Conservation (phyloP, 177 flowering plant genomes). For the Vitis hybrid region DNA sequence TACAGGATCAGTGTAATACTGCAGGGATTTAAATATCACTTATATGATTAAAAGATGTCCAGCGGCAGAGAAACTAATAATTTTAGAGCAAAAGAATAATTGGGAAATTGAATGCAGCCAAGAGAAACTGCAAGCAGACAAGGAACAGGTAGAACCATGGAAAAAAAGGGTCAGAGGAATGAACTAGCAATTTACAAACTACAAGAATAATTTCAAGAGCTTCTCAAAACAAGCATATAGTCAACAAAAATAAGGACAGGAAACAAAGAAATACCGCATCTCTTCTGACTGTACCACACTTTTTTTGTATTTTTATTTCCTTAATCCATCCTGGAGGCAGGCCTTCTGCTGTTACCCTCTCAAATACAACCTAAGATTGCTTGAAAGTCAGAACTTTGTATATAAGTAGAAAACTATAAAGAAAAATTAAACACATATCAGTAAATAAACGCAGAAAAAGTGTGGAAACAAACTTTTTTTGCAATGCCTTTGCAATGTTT, state of each 20-base stretch:
- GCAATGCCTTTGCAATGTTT: slow-evolving; percentile 1
- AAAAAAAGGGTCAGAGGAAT: background rate
- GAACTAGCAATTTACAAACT: background rate
- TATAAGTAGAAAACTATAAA: background rate
- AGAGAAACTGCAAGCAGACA: background rate
- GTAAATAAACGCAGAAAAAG: slow-evolving; percentile 1
- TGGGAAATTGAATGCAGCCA: too few relatives aligned
- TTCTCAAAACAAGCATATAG: background rate
- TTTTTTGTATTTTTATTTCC: slow-evolving; percentile 27
- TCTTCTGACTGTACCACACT: slow-evolving; percentile 25
- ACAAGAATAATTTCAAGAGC: background rate
- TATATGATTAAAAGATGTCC: background rate
- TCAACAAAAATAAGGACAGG: background rate
- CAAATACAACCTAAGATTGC: slow-evolving; percentile 33
- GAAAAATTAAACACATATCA: background rate
- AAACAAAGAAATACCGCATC: slow-evolving; percentile 31
- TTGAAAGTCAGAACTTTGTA: slow-evolving; percentile 8
- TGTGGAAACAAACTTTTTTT: slow-evolving; percentile 6
- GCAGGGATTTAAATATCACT: slow-evolving; percentile 16
- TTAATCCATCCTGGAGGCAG: slow-evolving; percentile 52
- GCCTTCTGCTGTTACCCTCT: slow-evolving; percentile 33
- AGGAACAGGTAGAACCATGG: background rate
- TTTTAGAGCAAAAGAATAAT: background rate
- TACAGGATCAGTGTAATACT: slow-evolving; percentile 60
- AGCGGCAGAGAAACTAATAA: background rate